Conservation (phyloP, 495 filamentous ascomycete species). For the Aspergillus conjunctus region DNA sequence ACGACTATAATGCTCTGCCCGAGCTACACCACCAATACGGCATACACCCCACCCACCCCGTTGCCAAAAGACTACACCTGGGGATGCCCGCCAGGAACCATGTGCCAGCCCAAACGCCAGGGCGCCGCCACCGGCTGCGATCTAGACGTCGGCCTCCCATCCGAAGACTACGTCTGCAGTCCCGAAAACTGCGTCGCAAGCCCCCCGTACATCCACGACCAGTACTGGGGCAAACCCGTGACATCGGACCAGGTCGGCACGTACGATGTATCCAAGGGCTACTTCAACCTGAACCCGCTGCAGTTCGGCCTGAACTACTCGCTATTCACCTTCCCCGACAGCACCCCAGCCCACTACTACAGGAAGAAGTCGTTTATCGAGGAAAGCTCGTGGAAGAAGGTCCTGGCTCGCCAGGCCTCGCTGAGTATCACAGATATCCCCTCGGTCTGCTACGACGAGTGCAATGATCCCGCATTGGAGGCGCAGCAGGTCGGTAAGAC, state of each 20-base stretch:
- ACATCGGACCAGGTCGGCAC: slow-evolving; percentile 41
- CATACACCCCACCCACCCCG: slow-evolving; percentile 33
- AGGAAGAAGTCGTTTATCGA: slow-evolving; percentile 6
- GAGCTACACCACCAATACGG: slow-evolving; percentile 34
- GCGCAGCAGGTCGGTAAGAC: slow-evolving; percentile 50
- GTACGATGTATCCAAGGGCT: slow-evolving; percentile 54
- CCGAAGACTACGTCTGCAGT: slow-evolving; percentile 54
- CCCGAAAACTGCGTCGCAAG: slow-evolving; percentile 55
- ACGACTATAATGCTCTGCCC: slow-evolving; percentile 31
- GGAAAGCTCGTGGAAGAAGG: neutral
- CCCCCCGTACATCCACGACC: slow-evolving; percentile 35
- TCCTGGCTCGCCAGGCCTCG: slow-evolving; percentile 31
- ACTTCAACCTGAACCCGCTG: slow-evolving; percentile 65
- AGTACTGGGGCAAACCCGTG: slow-evolving; percentile 39
- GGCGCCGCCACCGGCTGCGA: slow-evolving; percentile 48
- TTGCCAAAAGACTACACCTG: slow-evolving; percentile 45
- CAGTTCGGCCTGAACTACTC: slow-evolving; percentile 63
- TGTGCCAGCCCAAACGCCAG: slow-evolving; percentile 50
- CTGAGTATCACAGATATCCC: slow-evolving; percentile 10
- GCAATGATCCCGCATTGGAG: slow-evolving; percentile 53
- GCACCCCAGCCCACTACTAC: neutral
- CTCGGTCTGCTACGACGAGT: slow-evolving; percentile 54
- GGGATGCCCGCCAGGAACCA: slow-evolving; percentile 63
- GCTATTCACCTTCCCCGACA: slow-evolving; percentile 50
- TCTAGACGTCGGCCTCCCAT: slow-evolving; percentile 56